These are phyloP conservation scores for Endothia cerciana DNA, from an alignment of 2,329 filamentous ascomycete species.

Conservation along the genomic window DNA sequence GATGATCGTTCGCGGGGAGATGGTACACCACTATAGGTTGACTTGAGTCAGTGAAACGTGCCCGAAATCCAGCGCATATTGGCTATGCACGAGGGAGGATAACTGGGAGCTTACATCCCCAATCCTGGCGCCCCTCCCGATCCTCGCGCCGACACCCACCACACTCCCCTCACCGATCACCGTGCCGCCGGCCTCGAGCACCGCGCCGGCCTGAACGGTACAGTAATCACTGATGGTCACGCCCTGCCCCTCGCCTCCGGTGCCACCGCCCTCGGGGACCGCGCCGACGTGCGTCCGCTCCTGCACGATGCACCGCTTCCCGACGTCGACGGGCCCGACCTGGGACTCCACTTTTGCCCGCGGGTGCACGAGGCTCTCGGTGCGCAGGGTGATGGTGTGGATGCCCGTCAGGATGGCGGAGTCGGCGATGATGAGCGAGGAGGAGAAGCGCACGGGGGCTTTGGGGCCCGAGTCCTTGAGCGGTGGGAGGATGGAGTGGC, in stretches of 20 bases:
- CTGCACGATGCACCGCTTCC: constrained; percentile 79
- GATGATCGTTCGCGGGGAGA: constrained; percentile 67
- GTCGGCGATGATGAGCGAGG: constrained; percentile 64
- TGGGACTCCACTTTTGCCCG: constrained; percentile 79
- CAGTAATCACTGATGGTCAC: constrained; percentile 65
- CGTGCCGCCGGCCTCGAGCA: constrained; percentile 66
- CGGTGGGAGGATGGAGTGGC: constrained; percentile 60
- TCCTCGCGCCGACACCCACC: constrained; percentile 62
- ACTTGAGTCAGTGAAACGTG: constrained; percentile 34
- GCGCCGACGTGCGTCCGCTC: constrained; percentile 67
- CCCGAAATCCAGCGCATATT: constrained; percentile 11
- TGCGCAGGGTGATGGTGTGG: constrained; percentile 76
- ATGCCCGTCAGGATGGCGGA: constrained; percentile 68
- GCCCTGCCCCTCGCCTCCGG: constrained; percentile 36
- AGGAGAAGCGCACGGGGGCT: constrained; percentile 65
- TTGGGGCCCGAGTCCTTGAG: constrained; percentile 58
- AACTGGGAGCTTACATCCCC: constrained; percentile 56
- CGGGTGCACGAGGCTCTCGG: constrained; percentile 84
- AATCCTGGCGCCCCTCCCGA: constrained; percentile 64
- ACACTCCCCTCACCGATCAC: constrained; percentile 63
- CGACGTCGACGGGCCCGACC: constrained; percentile 77
- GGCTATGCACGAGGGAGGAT: constrained; percentile 15
- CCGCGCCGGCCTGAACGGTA: constrained; percentile 61
- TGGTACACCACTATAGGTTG: constrained; percentile 57
- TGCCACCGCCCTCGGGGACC: constrained; percentile 33